Conservation (phyloP, 108 stramenopile genomes). For the Pseudonitzschia delicatissima region DNA sequence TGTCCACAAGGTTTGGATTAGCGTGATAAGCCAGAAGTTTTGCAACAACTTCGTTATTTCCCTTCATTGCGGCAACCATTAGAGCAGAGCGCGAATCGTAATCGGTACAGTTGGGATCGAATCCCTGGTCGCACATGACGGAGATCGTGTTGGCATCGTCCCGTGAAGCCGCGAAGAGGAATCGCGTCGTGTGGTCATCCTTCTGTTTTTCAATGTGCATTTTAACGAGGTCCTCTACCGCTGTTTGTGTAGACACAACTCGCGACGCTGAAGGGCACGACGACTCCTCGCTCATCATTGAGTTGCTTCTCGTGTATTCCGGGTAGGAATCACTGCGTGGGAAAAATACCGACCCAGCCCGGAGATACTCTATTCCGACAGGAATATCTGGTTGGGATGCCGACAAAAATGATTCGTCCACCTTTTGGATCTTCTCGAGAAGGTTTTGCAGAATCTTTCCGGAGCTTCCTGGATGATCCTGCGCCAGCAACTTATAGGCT, state of each 20-base stretch:
- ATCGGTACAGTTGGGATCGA: slow-evolving; percentile 65
- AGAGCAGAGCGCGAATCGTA: slow-evolving; percentile 68
- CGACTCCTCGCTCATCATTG: neutral
- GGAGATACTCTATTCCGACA: slow-evolving; percentile 16
- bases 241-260: slow-evolving; percentile 16
- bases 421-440: slow-evolving; percentile 28
- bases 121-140: slow-evolving; percentile 65
- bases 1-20: slow-evolving; percentile 57
- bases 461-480: slow-evolving; percentile 51
- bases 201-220: slow-evolving; percentile 59
- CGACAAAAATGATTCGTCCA: too few relatives aligned
- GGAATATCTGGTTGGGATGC: neutral
- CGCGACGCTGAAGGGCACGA: neutral
- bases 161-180: slow-evolving; percentile 63
- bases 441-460: slow-evolving; percentile 50
- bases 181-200: slow-evolving; percentile 64
- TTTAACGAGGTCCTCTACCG: slow-evolving; percentile 49
- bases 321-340: neutral
- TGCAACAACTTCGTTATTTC: slow-evolving; percentile 54
- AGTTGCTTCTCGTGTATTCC: neutral
- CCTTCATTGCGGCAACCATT: slow-evolving; percentile 74
- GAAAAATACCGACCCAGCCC: slow-evolving; percentile 39
- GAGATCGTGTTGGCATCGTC: slow-evolving; percentile 60
- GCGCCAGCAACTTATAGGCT: slow-evolving; percentile 41
- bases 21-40: slow-evolving; percentile 50